Base-by-base conservation (phyloP, 495 filamentous ascomycete genomes). In the Xeromyces bisporus region DNA sequence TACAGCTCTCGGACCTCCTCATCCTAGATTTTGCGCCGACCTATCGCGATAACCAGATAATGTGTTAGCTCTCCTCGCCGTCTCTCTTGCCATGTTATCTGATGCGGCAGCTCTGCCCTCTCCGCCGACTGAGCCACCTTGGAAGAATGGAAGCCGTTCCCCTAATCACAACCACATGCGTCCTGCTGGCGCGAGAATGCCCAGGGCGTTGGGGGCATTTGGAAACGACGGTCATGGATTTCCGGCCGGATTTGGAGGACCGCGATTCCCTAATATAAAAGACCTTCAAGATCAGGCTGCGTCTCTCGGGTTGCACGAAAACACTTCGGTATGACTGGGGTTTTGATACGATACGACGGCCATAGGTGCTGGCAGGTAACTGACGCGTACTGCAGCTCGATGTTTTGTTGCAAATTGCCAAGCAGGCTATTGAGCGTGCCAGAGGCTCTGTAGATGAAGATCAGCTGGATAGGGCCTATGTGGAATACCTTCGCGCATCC, bases 401-500 rank as follows among this genome's bases (percentile, higher is more conserved):
- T 28, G 35, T 45, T 18, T 41, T 64, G 20, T 37, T 64, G 7
- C 38, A 38, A 26, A 47, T 36, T 15, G 60, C 57, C 11, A 42
- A 48, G 27, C 48, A 52, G 25, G 56, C 56, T 25, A 51, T 62
- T 17, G 35, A 51, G 23, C 43, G 46, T 39, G 50, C 56, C 15
- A 48, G 42, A 29, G 32, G 29, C 9, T 49, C 55, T 29, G 39
- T 46, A 23, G 53, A 69, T 20, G 71, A 74, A 26, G 53, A 65
- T 11, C 44, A 62, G 34, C 56, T 62, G n/a, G 74, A 81, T 38
- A 55, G 48, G 18, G 75, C 74, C 29, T 81, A 75, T 40, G 60
- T 75, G 15, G 80, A 93, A 28, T 96, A 80, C 51, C 64, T 94
- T 30, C 69, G 75, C 24, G 77, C 86, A 15, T 80, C 66, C 26